Evolutionary conservation across 192 early-diverging fungal genomes (phyloP), one percentile per base, ranked within the genome.

Genomic region (Fimicolochytrium jonesii): DNA sequence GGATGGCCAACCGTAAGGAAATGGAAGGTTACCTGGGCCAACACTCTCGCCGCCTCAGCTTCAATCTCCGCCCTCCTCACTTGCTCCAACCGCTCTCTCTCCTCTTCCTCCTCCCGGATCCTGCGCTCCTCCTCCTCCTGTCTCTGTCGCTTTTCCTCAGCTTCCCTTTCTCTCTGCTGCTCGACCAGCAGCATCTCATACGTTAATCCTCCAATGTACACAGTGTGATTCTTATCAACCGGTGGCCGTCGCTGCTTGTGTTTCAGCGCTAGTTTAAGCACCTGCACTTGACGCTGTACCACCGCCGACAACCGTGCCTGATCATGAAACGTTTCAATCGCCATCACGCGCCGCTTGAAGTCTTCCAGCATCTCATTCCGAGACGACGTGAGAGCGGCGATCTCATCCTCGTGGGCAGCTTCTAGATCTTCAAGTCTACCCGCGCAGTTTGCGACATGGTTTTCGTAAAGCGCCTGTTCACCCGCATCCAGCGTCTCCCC

Each of bases 151-250:
- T 26, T 59, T 41, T 67, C 66, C 17, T 52, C 44, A 28, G 5
- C 28, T 33, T 43, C 51, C 39, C 29, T 50, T 29, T 66, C 64
- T 35, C 46, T 22, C 7, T 30, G 15, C 25, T 67, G 35, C 54
- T 67, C 66, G 37, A 52, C 48, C 9, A 6, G 51, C 17, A 67
- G 17, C 66, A 67, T 67, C 31, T 25, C 32, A 15, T 60, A 25
- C 22, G 66, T 67, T 36, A 67, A 26, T 10, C 66, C 66, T 6
- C 18, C 7, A 17, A 17, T n/a, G 35, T 67, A 67, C 17, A 53
- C 66, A 26, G 54, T 56, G 23, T 31, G 22, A 6, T 39, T 57
- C 26, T 26, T 46, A 11, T 67, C 66, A 1, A 29, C 34, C 11
- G 32, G 10, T 28, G 46, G 47, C 17, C 66, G 26, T 15, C 47